Percentiles rank a stretch among this genome's conserved stretches.
These are phyloP conservation scores for Nannochloropsis salina DNA, from an alignment of 108 stramenopile species.

Conservation along the genomic window DNA sequence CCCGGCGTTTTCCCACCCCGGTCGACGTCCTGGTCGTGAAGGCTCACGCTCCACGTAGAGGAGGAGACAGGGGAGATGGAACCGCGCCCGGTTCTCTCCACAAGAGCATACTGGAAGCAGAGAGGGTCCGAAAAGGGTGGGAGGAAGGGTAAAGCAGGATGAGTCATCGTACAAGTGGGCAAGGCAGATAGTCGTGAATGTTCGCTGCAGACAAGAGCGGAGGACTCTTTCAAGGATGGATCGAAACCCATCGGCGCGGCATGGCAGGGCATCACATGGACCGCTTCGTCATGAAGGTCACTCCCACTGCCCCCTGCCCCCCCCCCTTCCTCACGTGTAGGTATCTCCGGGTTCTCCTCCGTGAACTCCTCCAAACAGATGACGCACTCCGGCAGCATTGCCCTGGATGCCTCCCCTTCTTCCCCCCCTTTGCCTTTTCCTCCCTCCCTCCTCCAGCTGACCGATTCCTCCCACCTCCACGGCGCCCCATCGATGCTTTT, in stretches of 20 bases:
- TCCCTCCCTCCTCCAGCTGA: background rate
- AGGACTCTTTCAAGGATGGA: too few species aligned
- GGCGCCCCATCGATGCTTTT: too few species aligned
- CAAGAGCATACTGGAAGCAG: background rate
- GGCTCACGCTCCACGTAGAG: background rate
- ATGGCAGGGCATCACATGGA: background rate
- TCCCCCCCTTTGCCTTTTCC: background rate
- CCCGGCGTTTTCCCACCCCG: background rate
- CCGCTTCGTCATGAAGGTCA: background rate
- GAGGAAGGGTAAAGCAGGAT: background rate
- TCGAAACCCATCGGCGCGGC: too few species aligned
- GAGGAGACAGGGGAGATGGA: background rate
- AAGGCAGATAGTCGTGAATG: too few species aligned
- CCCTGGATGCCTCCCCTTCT: background rate
- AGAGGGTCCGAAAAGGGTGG: background rate
- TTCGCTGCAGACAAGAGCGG: too few species aligned
- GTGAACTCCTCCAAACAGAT: constrained; percentile 17
- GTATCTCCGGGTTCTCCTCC: constrained; percentile 12
- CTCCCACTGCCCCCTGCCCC: background rate
- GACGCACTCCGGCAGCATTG: background rate
- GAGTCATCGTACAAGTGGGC: too few species aligned
- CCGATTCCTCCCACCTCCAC: too few species aligned
- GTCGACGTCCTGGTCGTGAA: background rate
- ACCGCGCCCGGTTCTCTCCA: background rate
- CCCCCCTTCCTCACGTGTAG: background rate